These are phyloP conservation scores for Cenchrus purpureus DNA, from an alignment of 176 grass and related monocot species.

Conservation along the genomic window DNA sequence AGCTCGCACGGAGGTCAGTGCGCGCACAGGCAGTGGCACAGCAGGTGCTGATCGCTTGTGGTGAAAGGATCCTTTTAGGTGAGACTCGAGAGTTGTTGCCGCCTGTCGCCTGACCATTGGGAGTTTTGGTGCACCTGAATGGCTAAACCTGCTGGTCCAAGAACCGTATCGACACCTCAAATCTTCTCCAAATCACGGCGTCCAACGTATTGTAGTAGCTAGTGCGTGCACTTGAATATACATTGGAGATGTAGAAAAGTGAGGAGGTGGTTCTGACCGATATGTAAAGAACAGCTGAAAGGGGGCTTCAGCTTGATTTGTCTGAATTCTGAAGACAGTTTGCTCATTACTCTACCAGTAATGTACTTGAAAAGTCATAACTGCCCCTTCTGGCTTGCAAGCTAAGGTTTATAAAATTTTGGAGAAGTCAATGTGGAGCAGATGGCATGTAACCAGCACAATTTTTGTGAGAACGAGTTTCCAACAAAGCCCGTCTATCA, in stretches of 20 bases:
- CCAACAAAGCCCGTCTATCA: not conserved
- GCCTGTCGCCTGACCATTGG: not conserved
- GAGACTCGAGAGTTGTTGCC: slow-evolving; percentile 51
- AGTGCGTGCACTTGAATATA: too few species aligned
- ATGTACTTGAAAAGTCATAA: slow-evolving; percentile 21
- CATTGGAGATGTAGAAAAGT: not conserved
- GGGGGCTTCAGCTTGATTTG: not conserved
- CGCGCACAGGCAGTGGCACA: not conserved
- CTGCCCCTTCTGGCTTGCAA: slow-evolving; percentile 7
- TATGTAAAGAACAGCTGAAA: not conserved
- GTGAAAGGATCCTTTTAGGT: slow-evolving; percentile 66
- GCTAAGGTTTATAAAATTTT: not conserved
- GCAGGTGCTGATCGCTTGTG: slow-evolving; percentile 49
- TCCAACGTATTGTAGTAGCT: too few species aligned
- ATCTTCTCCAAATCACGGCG: too few species aligned
- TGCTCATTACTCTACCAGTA: not conserved
- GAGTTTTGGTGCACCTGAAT: too few species aligned
- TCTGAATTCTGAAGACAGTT: not conserved
- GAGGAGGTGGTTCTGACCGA: not conserved
- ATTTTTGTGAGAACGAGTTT: slow-evolving; percentile 29
- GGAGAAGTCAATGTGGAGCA: slow-evolving; percentile 25
- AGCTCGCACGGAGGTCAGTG: not conserved
- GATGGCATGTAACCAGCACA: slow-evolving; percentile 27
- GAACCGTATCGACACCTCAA: too few species aligned
- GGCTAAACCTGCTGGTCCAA: too few species aligned